Conservation (phyloP, 176 grass and related monocot species). For the Stipa capillata region DNA sequence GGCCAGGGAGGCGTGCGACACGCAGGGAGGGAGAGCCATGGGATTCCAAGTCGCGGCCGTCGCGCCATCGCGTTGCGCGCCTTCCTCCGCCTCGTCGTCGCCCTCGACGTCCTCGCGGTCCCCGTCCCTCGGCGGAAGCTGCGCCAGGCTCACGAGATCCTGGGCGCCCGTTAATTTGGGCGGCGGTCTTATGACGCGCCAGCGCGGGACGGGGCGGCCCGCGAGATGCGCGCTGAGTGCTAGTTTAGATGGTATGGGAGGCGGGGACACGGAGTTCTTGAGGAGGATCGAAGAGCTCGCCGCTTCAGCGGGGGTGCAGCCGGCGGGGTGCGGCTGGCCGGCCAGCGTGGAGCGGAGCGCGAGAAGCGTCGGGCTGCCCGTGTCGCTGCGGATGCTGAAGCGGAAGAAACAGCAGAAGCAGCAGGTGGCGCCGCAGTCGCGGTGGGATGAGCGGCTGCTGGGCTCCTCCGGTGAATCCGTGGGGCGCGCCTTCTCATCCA, state of each 20-base stretch:
- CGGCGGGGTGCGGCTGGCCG: slow-evolving; percentile 26
- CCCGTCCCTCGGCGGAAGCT: slow-evolving; percentile 22
- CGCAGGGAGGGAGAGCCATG: slow-evolving; percentile 9
- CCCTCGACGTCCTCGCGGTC: slow-evolving; percentile 28
- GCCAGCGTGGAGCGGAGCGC: slow-evolving; percentile 45
- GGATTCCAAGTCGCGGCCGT: slow-evolving; percentile 31
- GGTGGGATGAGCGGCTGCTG: slow-evolving; percentile 44
- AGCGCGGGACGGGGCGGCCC: neutral
- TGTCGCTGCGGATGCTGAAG: slow-evolving; percentile 83
- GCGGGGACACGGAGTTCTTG: slow-evolving; percentile 48
- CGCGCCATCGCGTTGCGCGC: slow-evolving; percentile 19
- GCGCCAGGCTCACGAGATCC: slow-evolving; percentile 22
- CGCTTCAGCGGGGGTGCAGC: neutral
- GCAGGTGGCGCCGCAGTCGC: neutral
- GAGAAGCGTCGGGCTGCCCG: slow-evolving; percentile 43
- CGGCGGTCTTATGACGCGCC: neutral
- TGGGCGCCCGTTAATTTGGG: slow-evolving; percentile 12
- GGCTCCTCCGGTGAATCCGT: slow-evolving; percentile 50
- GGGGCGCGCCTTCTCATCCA: slow-evolving; percentile 81
- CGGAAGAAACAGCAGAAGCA: slow-evolving; percentile 49
- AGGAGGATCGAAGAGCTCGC: slow-evolving; percentile 57
- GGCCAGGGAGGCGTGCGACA: neutral
- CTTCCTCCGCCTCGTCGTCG: neutral
- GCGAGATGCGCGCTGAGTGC: slow-evolving; percentile 33
- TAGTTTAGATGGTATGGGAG: slow-evolving; percentile 33